These are phyloP conservation scores for Hirschioporus abietinus DNA, from an alignment of 768 basidiomycete species.

Conservation along the genomic window DNA sequence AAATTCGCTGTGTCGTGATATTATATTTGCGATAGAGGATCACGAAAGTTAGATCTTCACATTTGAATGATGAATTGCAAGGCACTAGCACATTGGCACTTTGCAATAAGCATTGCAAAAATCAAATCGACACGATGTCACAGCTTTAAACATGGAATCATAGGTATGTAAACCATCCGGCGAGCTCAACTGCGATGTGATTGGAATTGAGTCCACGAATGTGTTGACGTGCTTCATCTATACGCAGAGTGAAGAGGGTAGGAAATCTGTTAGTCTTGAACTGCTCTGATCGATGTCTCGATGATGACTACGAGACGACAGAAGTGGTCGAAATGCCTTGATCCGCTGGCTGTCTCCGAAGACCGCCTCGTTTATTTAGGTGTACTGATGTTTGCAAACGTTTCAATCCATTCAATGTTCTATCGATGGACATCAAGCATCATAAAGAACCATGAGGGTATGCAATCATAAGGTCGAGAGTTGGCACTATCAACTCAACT, in stretches of 20 bases:
- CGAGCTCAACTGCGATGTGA: neutral
- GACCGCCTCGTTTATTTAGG: neutral
- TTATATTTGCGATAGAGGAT: neutral
- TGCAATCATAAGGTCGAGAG: neutral
- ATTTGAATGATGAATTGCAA: neutral
- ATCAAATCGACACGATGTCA: too few species aligned
- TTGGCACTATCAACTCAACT: neutral
- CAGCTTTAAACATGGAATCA: too few species aligned
- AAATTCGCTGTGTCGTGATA: constrained; percentile 29
- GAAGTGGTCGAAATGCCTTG: neutral
- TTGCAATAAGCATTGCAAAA: too few species aligned
- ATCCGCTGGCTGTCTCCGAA: neutral
- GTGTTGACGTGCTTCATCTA: neutral
- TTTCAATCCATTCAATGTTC: neutral
- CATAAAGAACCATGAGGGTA: neutral
- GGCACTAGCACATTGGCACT: neutral
- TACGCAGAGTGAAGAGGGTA: neutral
- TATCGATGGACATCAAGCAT: neutral
- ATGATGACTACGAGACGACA: neutral
- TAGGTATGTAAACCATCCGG: neutral
- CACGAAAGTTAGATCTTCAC: neutral
- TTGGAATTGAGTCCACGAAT: neutral
- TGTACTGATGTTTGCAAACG: neutral
- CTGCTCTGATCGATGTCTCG: neutral
- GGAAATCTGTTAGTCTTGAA: neutral